Percentiles rank a stretch among this genome's conserved stretches.
Evolutionary conservation across 1,284 basidiomycete genomes (phyloP).

Genomic region (Leucoagaricus sp.): DNA sequence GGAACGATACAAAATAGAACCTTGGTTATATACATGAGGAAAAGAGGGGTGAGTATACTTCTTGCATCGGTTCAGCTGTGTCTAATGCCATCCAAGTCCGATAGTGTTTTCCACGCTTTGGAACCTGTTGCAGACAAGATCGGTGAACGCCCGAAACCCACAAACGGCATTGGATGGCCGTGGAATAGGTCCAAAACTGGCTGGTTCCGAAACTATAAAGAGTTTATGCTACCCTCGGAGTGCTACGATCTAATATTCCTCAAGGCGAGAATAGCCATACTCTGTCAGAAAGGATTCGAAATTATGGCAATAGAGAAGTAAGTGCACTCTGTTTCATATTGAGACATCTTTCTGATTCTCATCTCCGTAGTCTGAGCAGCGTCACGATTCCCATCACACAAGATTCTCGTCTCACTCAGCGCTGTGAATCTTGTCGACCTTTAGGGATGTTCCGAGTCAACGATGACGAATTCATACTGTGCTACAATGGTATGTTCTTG

Average conservation of each 20-base stretch:
- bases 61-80: background rate
- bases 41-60: conserved; percentile 73
- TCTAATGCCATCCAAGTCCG: conserved; percentile 40
- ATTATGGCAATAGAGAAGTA: conserved; percentile 94
- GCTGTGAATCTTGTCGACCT: conserved; percentile 82
- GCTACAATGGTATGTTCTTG: conserved; percentile 80
- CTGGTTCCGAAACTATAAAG: conserved; percentile 88
- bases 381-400: conserved; percentile 85
- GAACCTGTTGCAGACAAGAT: conserved; percentile 90
- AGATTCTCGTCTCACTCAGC: conserved; percentile 76
- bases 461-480: conserved; percentile 90
- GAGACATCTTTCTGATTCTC: conserved; percentile 7
- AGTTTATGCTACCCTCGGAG: conserved; percentile 91
- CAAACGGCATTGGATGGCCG: conserved; percentile 68
- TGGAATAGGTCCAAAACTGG: conserved; percentile 78
- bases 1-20: conserved; percentile 85
- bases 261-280: conserved; percentile 87
- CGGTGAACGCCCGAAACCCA: conserved; percentile 70
- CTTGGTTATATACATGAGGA: conserved; percentile 94
- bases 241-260: conserved; percentile 90
- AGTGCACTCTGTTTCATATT: conserved; percentile 28
- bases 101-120: conserved; percentile 91
- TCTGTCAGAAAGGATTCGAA: conserved; percentile 93
- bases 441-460: conserved; percentile 91
- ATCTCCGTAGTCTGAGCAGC: conserved; percentile 69